A percentile compares a stretch with the other conserved stretches of the same genome.
These are phyloP conservation scores for Extremus antarcticus DNA, from an alignment of 495 filamentous ascomycete species.

Conservation along the genomic window DNA sequence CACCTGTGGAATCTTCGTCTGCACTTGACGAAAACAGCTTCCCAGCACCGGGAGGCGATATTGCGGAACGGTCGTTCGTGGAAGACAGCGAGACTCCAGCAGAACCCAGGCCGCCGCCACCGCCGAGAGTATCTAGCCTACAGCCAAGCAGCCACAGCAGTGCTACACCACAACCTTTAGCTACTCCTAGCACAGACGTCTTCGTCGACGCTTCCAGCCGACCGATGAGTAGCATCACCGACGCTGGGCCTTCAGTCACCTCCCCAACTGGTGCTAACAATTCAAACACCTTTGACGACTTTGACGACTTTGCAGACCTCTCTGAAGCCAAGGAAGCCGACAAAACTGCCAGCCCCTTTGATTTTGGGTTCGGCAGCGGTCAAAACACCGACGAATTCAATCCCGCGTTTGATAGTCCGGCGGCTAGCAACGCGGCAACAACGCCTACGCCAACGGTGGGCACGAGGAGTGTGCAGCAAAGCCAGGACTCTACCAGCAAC, in stretches of 20 bases:
- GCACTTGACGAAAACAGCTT: neutral
- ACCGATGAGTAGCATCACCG: conserved; percentile 31
- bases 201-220: conserved; percentile 36
- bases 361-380: conserved; percentile 34
- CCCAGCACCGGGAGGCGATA: neutral
- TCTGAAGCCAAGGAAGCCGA: conserved; percentile 83
- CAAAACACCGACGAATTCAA: conserved; percentile 57
- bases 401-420: conserved; percentile 48
- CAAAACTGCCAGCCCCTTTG: conserved; percentile 50
- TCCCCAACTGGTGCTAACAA: neutral
- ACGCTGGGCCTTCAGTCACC: neutral
- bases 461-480: neutral
- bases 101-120: neutral
- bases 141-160: neutral
- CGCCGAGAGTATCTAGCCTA: neutral
- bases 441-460: conserved; percentile 6
- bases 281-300: conserved; percentile 32
- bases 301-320: conserved; percentile 85
- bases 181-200: conserved; percentile 4
- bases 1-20: neutral
- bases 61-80: neutral
- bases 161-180: neutral
- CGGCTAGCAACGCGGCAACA: conserved; percentile 37
- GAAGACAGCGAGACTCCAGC: neutral
- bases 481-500: conserved; percentile 34